Evolutionary conservation across 495 filamentous ascomycete genomes (phyloP).

Genomic region (Penicillium diatomitis): DNA sequence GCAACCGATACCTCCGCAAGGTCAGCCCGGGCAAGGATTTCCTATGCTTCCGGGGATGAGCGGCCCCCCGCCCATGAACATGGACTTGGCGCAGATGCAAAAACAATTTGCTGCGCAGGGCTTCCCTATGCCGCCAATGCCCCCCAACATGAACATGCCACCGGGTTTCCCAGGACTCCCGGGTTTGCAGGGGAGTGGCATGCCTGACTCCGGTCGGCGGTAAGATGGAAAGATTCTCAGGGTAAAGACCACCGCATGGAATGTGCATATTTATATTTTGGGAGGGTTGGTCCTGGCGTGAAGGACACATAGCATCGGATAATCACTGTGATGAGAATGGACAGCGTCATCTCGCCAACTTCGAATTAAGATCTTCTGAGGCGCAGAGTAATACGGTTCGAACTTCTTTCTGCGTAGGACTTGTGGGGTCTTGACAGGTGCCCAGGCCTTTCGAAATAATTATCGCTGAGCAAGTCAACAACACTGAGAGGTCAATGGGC

Average conservation of each 20-base stretch:
- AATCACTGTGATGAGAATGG: slow-evolving; percentile 6
- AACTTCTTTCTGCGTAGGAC: neutral
- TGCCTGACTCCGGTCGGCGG: slow-evolving; percentile 29
- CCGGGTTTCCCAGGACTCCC: slow-evolving; percentile 34
- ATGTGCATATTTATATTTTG: slow-evolving; percentile 11
- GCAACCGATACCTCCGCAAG: slow-evolving; percentile 17
- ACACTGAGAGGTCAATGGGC: no score
- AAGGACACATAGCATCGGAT: slow-evolving; percentile 16
- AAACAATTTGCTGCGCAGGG: slow-evolving; percentile 38
- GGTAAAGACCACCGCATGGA: neutral
- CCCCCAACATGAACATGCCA: slow-evolving; percentile 29
- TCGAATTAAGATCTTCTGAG: slow-evolving; percentile 19
- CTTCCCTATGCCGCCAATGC: slow-evolving; percentile 29
- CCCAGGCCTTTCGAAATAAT: no score
- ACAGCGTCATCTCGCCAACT: slow-evolving; percentile 15
- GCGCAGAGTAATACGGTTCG: slow-evolving; percentile 4
- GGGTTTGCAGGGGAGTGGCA: slow-evolving; percentile 32
- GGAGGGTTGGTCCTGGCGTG: slow-evolving; percentile 14
- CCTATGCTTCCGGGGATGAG: slow-evolving; percentile 40
- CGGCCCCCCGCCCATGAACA: slow-evolving; percentile 43
- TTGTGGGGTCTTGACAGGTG: neutral
- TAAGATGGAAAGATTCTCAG: neutral
- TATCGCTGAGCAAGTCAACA: no score
- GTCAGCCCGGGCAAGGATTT: slow-evolving; percentile 25
- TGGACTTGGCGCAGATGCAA: slow-evolving; percentile 61